phyloP scores from a whole-genome alignment of 2,329 filamentous ascomycete species.

The Dichotomopilus funicola region DNA sequence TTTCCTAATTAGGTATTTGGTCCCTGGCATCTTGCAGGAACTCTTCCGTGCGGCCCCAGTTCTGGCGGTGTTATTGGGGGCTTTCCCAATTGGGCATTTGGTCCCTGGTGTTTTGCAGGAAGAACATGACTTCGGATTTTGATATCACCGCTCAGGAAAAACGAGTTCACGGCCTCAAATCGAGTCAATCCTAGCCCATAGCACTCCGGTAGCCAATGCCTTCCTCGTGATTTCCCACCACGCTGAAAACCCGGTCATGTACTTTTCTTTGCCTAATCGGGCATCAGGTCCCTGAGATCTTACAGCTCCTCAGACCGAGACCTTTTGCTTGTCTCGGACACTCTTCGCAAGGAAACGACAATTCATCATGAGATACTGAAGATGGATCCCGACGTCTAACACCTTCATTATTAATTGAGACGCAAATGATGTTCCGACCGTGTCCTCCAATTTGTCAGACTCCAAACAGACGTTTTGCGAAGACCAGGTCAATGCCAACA shows the following conservation, averaged over 20 bases:
- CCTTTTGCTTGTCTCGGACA: neutral
- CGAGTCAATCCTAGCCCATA: neutral
- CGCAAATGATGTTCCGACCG: neutral
- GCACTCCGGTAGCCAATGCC: neutral
- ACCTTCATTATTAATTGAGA: neutral
- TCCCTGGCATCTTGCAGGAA: neutral
- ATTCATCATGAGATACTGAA: neutral
- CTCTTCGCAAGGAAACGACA: neutral
- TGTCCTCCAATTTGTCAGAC: neutral
- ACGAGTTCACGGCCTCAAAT: neutral
- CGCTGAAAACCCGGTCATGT: neutral
- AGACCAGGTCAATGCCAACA: neutral
- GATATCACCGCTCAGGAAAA: neutral
- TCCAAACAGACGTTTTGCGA: neutral
- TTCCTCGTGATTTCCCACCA: neutral
- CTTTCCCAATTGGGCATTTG: neutral
- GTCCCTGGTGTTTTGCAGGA: neutral
- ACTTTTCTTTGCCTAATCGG: neutral
- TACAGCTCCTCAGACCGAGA: neutral
- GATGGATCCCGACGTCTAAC: neutral
- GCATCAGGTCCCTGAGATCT: neutral
- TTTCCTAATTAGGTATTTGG: neutral
- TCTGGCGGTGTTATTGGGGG: neutral
- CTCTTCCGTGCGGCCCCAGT: too few relatives aligned
- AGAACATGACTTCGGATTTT: neutral